Evolutionary conservation across 2,329 filamentous ascomycete species (phyloP).

Genomic region (Claviceps fusiformis): DNA sequence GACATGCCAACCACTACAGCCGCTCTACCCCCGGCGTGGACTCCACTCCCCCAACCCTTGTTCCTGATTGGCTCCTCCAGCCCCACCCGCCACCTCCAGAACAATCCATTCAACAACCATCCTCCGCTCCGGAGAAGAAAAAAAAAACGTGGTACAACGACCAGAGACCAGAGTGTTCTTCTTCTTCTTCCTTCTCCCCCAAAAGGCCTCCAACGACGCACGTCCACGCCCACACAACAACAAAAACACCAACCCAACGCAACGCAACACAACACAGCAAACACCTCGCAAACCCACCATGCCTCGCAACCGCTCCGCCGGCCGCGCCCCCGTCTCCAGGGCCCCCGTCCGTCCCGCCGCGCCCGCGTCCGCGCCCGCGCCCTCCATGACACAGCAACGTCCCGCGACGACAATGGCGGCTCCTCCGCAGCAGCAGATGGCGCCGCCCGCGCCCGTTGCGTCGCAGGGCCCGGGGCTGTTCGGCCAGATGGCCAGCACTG

Average conservation of each 20-base stretch:
- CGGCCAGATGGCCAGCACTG: constrained; percentile 93
- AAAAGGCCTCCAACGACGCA: too few species aligned
- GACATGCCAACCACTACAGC: not conserved
- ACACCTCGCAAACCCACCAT: constrained; percentile 30
- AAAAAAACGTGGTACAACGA: too few species aligned
- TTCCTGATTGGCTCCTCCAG: constrained; percentile 17
- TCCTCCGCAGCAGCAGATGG: constrained; percentile 35
- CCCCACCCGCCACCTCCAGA: constrained; percentile 10
- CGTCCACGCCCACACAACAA: too few species aligned
- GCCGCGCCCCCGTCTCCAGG: constrained; percentile 28
- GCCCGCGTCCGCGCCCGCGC: constrained; percentile 33
- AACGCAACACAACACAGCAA: constrained; percentile 9
- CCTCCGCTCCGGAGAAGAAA: too few species aligned
- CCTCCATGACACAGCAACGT: constrained; percentile 44
- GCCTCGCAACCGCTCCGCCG: constrained; percentile 65
- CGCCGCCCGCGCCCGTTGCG: constrained; percentile 24
- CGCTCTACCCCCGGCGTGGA: too few species aligned
- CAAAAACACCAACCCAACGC: constrained; percentile 1
- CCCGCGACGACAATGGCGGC: constrained; percentile 56
- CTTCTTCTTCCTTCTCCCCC: too few species aligned
- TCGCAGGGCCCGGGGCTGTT: constrained; percentile 73
- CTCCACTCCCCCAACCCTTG: too few species aligned
- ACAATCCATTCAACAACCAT: not conserved
- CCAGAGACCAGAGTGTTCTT: too few species aligned
- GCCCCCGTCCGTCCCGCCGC: constrained; percentile 51